These are phyloP conservation scores for Colletotrichum zoysiae DNA, from an alignment of 2,329 filamentous ascomycete genomes.

Conservation along the genomic window DNA sequence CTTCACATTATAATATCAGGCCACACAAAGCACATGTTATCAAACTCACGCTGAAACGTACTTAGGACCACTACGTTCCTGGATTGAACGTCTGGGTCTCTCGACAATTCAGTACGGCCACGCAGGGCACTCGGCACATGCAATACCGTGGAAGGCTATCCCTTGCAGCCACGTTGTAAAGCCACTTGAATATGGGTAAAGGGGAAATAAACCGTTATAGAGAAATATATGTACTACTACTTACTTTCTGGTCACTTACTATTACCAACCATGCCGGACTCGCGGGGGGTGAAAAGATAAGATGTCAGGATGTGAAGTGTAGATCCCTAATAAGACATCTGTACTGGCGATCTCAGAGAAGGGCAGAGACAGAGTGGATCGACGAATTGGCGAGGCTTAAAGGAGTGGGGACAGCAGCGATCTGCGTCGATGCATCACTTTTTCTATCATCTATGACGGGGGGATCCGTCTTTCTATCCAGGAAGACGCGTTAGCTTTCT, in stretches of 20 bases:
- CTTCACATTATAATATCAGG: no score
- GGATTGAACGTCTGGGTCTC: no score
- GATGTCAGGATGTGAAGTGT: neutral
- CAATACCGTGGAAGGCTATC: no score
- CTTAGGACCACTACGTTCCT: no score
- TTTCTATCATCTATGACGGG: neutral
- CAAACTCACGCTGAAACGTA: no score
- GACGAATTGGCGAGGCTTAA: neutral
- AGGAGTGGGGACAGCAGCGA: neutral
- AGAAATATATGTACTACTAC: neutral
- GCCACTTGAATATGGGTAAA: no score
- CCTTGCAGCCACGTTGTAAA: neutral
- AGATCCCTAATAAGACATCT: neutral
- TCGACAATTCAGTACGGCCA: no score
- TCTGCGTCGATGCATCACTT: neutral
- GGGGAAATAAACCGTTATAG: neutral
- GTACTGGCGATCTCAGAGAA: neutral
- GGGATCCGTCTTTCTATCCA: neutral
- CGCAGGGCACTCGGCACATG: no score
- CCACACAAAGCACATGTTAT: no score
- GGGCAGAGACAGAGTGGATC: neutral
- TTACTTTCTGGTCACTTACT: neutral
- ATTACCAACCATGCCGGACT: neutral
- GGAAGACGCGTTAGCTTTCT: neutral
- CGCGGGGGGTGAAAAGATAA: neutral